phyloP scores from a whole-genome alignment of 768 basidiomycete species.

The Boletales sp. region DNA sequence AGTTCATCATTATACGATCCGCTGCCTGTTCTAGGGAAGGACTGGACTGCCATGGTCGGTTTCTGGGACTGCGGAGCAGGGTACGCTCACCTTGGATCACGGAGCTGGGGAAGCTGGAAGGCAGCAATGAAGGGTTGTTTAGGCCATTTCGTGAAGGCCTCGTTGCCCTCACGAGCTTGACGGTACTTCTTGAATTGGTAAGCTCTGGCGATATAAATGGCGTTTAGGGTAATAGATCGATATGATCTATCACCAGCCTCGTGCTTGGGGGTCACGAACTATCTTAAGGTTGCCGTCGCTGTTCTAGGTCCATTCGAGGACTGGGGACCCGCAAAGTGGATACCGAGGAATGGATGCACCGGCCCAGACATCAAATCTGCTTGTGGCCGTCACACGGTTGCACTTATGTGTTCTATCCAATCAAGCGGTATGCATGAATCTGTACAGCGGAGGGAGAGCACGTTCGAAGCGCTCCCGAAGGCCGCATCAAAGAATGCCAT shows the following conservation, averaged over 20 bases:
- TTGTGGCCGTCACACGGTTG: no score
- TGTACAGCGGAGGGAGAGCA: no score
- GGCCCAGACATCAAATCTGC: no score
- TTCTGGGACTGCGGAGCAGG: not conserved
- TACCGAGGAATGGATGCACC: no score
- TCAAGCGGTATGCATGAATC: no score
- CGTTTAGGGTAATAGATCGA: slow-evolving; percentile 11
- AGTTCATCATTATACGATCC: slow-evolving; percentile 6
- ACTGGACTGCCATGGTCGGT: not conserved
- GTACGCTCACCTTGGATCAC: slow-evolving; percentile 3
- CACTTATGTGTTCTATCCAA: no score
- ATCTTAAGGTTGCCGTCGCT: slow-evolving; percentile 1
- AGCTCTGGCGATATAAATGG: slow-evolving; percentile 8
- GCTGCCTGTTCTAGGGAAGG: not conserved
- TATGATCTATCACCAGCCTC: slow-evolving; percentile 12
- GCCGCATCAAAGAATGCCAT: no score
- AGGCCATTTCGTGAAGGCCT: slow-evolving; percentile 11
- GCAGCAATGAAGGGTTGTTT: slow-evolving; percentile 6
- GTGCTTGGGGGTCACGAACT: slow-evolving; percentile 1
- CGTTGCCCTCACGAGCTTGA: no score
- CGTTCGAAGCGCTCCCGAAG: no score
- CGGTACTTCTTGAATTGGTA: slow-evolving; percentile 26
- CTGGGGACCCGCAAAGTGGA: not conserved
- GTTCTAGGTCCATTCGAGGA: not conserved
- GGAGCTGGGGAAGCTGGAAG: not conserved